Conservation (phyloP, 1,139 yeast genomes). For the Pichia sp. region DNA sequence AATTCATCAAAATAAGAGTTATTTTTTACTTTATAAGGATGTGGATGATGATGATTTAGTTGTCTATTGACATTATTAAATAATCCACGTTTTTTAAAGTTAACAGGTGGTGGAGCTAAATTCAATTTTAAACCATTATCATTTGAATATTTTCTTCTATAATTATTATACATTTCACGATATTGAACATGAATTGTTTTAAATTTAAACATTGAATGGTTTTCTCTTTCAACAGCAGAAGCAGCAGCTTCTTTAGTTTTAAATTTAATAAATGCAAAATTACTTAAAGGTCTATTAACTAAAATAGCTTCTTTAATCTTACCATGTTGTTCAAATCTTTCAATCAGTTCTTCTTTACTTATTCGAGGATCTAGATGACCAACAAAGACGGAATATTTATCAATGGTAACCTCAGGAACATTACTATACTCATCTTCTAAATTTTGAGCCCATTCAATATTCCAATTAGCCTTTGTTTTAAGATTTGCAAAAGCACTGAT, state of each 20-base stretch:
- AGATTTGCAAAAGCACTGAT: conserved; percentile 75
- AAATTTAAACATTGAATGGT: conserved; percentile 66
- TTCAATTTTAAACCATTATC: conserved; percentile 37
- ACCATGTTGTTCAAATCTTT: conserved; percentile 66
- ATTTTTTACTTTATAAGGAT: conserved; percentile 1
- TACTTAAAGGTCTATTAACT: conserved; percentile 45
- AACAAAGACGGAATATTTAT: conserved; percentile 65
- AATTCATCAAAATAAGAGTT: conserved; percentile 7
- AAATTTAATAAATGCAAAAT: conserved; percentile 70
- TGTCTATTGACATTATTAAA: conserved; percentile 1
- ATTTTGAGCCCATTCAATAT: conserved; percentile 83
- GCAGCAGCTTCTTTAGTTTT: conserved; percentile 69
- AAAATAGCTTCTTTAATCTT: conserved; percentile 45
- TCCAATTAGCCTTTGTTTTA: conserved; percentile 45
- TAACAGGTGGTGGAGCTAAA: conserved; percentile 73
- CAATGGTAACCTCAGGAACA: conserved; percentile 43
- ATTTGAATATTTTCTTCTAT: conserved; percentile 24
- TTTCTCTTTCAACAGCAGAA: conserved; percentile 73
- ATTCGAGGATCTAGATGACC: conserved; percentile 60
- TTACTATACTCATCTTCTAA: conserved; percentile 41
- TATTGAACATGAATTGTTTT: conserved; percentile 82
- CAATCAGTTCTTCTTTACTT: conserved; percentile 48
- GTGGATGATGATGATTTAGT: not conserved
- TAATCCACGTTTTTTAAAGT: conserved; percentile 32
- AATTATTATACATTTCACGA: conserved; percentile 50